These are phyloP conservation scores for Lolium multiflorum DNA, from an alignment of 176 grass and related monocot species.

Conservation along the genomic window DNA sequence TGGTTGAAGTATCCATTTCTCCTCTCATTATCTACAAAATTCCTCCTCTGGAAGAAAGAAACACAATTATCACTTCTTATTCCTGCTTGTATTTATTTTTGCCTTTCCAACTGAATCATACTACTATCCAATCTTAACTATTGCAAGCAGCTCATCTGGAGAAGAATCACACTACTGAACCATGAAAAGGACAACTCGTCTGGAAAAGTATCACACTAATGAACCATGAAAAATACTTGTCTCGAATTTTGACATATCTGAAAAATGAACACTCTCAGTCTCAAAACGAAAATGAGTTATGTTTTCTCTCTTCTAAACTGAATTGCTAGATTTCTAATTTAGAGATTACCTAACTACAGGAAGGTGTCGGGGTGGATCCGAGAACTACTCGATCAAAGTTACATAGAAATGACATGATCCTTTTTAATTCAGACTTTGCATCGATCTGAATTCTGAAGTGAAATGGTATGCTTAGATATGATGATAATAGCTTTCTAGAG, in stretches of 20 bases:
- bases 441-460: not conserved
- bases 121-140: not conserved
- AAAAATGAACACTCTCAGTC: no score
- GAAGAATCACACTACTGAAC: slow-evolving; percentile 3
- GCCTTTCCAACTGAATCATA: not conserved
- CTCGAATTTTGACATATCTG: no score
- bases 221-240: no score
- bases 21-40: slow-evolving; percentile 51
- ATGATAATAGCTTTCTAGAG: not conserved
- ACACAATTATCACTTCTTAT: slow-evolving; percentile 24
- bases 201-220: no score
- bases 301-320: not conserved
- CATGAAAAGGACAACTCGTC: not conserved
- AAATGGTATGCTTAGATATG: slow-evolving; percentile 4
- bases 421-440: not conserved
- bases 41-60: slow-evolving; percentile 19
- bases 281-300: not conserved
- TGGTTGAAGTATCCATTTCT: slow-evolving; percentile 63
- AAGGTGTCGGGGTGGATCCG: not conserved
- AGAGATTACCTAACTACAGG: not conserved
- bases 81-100: not conserved
- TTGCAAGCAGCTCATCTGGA: slow-evolving; percentile 25
- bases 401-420: not conserved
- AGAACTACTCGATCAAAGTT: not conserved
- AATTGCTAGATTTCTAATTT: not conserved